phyloP scores from a whole-genome alignment of 2,329 filamentous ascomycete species.

The Knufia fluminis region DNA sequence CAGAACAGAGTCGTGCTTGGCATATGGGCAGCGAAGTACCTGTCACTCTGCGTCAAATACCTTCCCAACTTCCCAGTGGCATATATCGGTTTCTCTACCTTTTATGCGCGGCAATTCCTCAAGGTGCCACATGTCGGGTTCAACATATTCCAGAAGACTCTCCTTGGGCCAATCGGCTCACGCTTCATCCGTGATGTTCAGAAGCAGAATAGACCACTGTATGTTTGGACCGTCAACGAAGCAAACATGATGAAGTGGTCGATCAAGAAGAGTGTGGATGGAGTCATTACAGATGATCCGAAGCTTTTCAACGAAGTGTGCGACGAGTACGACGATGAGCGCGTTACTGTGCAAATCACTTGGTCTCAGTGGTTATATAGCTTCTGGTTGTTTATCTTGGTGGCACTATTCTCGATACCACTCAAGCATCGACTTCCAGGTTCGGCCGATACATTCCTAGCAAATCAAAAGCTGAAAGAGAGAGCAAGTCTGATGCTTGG shows the following conservation, averaged over 20 bases:
- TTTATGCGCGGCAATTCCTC: constrained; percentile 64
- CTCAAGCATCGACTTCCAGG: constrained; percentile 7
- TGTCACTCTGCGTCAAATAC: constrained; percentile 53
- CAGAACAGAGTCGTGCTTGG: constrained; percentile 65
- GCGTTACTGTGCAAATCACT: constrained; percentile 11
- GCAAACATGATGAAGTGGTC: constrained; percentile 73
- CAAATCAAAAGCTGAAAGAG: constrained; percentile 7
- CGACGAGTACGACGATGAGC: constrained; percentile 17
- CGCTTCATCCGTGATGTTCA: constrained; percentile 57
- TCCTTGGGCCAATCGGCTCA: constrained; percentile 59
- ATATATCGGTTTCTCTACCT: constrained; percentile 35
- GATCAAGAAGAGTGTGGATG: constrained; percentile 58
- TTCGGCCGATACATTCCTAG: constrained; percentile 2
- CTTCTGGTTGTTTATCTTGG: constrained; percentile 17
- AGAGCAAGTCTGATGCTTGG: neutral
- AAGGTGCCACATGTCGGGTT: constrained; percentile 60
- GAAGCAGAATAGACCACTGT: constrained; percentile 50
- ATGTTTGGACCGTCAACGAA: constrained; percentile 82
- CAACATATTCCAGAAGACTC: constrained; percentile 59
- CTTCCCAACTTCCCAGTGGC: constrained; percentile 32
- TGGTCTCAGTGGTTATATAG: constrained; percentile 18
- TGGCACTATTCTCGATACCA: constrained; percentile 14
- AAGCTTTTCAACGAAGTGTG: constrained; percentile 43
- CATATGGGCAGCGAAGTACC: constrained; percentile 68
- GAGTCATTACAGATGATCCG: constrained; percentile 79